These are phyloP conservation scores for Malassezia sp. DNA, from an alignment of 1,284 basidiomycete genomes.

Conservation along the genomic window DNA sequence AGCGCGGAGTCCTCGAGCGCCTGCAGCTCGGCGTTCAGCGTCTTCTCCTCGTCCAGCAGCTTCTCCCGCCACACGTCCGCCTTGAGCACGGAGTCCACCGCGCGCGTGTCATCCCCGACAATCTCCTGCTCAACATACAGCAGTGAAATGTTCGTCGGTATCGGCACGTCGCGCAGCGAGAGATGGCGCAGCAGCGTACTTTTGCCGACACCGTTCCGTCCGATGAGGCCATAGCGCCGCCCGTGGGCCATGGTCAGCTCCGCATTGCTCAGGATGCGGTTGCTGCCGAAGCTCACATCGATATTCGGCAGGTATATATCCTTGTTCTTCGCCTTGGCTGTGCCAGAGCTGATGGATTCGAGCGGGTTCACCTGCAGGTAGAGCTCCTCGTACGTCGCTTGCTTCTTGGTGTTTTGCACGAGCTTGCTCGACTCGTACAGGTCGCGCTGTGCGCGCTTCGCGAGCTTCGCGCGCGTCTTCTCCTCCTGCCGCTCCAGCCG, in stretches of 20 bases:
- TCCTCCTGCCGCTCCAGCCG: constrained; percentile 98
- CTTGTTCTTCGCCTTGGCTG: constrained; percentile 59
- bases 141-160: constrained; percentile 72
- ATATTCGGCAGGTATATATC: constrained; percentile 91
- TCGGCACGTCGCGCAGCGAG: constrained; percentile 80
- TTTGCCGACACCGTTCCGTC: constrained; percentile 78
- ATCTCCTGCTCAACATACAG: constrained; percentile 93
- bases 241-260: constrained; percentile 23
- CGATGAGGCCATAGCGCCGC: constrained; percentile 52
- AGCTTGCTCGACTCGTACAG: constrained; percentile 93
- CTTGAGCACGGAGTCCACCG: constrained; percentile 85
- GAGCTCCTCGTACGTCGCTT: constrained; percentile 92
- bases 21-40: constrained; percentile 33
- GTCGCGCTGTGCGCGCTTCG: constrained; percentile 70
- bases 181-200: constrained; percentile 87
- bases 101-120: constrained; percentile 76
- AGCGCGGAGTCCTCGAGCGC: constrained; percentile 34
- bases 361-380: constrained; percentile 99
- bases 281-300: constrained; percentile 62
- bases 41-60: constrained; percentile 33
- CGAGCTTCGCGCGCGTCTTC: constrained; percentile 93
- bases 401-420: constrained; percentile 80
- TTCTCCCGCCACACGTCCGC: constrained; percentile 46
- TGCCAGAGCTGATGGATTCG: constrained; percentile 56
- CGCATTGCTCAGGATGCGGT: constrained; percentile 70